Conservation (phyloP, 2,329 filamentous ascomycete species). For the Gnomoniopsis smithogilvyi region DNA sequence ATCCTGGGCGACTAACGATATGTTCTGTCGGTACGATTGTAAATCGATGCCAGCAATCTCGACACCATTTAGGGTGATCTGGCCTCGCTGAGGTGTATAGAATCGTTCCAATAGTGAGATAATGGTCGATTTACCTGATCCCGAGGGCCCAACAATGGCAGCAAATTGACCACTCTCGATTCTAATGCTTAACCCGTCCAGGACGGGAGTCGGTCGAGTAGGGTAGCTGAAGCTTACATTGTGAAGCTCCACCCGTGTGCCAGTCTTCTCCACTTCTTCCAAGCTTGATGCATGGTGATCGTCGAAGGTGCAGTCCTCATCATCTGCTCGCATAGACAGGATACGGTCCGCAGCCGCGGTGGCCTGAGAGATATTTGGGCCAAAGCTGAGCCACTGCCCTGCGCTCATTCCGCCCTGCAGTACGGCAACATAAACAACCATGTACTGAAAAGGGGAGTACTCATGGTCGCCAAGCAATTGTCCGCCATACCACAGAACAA, state of each 20-base stretch:
- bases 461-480: slow-evolving; percentile 28
- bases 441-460: slow-evolving; percentile 31
- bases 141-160: slow-evolving; percentile 28
- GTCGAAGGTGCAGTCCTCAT: not conserved
- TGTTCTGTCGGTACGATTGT: slow-evolving; percentile 46
- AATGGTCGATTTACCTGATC: slow-evolving; percentile 35
- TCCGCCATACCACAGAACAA: slow-evolving; percentile 50
- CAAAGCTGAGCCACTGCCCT: slow-evolving; percentile 30
- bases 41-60: slow-evolving; percentile 51
- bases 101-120: slow-evolving; percentile 45
- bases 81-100: slow-evolving; percentile 44
- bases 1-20: slow-evolving; percentile 54
- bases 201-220: not conserved
- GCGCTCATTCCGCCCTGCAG: slow-evolving; percentile 31
- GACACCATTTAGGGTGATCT: slow-evolving; percentile 53
- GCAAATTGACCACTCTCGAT: slow-evolving; percentile 24
- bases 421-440: slow-evolving; percentile 31
- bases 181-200: slow-evolving; percentile 5
- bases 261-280: slow-evolving; percentile 23
- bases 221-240: slow-evolving; percentile 15
- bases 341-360: slow-evolving; percentile 29
- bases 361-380: slow-evolving; percentile 31
- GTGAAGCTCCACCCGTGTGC: slow-evolving; percentile 9
- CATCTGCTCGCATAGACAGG: slow-evolving; percentile 13
- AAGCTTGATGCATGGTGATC: slow-evolving; percentile 29